phyloP scores from a whole-genome alignment of 345 rosid species.

The Populus davidiana region DNA sequence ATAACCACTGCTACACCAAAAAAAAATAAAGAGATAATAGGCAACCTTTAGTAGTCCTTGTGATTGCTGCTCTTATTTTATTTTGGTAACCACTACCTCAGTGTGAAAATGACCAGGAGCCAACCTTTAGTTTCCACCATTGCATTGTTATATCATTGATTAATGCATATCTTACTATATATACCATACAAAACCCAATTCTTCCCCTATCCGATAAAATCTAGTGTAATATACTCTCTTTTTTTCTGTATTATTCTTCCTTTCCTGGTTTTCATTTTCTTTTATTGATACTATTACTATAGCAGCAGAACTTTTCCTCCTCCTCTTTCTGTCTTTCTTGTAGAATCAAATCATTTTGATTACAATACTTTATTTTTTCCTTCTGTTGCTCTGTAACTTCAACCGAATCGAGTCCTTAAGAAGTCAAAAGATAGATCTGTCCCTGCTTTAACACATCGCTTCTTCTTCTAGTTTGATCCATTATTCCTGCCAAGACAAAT shows the following conservation, averaged over 20 bases:
- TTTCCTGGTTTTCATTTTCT: not conserved
- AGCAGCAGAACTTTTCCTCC: not conserved
- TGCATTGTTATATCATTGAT: not conserved
- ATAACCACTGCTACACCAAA: slow-evolving; percentile 6
- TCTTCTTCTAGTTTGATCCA: not conserved
- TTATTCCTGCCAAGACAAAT: not conserved
- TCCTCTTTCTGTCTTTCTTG: slow-evolving; percentile 4
- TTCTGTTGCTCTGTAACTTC: slow-evolving; percentile 4
- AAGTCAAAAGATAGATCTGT: not conserved
- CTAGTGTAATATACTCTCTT: not conserved
- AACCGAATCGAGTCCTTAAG: not conserved
- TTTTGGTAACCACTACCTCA: slow-evolving; percentile 27
- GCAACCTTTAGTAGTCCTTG: slow-evolving; percentile 9
- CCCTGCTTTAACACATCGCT: not conserved
- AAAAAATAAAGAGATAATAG: not conserved
- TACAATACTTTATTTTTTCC: slow-evolving; percentile 5
- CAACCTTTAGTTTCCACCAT: slow-evolving; percentile 33
- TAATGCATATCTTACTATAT: slow-evolving; percentile 19
- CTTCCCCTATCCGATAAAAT: slow-evolving; percentile 12
- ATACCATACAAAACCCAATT: slow-evolving; percentile 26
- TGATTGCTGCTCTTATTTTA: slow-evolving; percentile 31
- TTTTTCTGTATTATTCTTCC: not conserved
- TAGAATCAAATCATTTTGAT: slow-evolving; percentile 19
- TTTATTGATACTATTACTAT: not conserved
- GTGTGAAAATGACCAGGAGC: slow-evolving; percentile 35